Conservation (phyloP, 352 stramenopile genomes). For the Phytophthora megakarya region DNA sequence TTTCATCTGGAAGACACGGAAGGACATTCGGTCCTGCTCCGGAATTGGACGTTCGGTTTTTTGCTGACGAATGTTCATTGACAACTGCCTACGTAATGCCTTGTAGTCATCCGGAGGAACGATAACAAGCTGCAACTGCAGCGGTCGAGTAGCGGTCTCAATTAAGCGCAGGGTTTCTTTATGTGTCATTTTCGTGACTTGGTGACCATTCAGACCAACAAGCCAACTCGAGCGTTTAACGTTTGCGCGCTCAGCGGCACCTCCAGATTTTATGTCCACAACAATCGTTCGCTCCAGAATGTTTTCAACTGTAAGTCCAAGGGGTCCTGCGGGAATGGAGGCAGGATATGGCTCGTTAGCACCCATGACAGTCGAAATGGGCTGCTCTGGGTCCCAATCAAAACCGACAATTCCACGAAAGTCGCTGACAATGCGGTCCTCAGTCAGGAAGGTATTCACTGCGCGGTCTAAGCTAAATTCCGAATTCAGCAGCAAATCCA, state of each 20-base stretch:
- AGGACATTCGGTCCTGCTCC: slow-evolving; percentile 87
- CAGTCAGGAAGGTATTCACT: slow-evolving; percentile 85
- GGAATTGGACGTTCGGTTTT: slow-evolving; percentile 84
- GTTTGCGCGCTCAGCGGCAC: slow-evolving; percentile 70
- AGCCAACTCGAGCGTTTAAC: slow-evolving; percentile 89
- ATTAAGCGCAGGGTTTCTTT: slow-evolving; percentile 88
- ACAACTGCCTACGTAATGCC: slow-evolving; percentile 70
- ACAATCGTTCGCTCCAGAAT: slow-evolving; percentile 89
- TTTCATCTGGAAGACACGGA: slow-evolving; percentile 85
- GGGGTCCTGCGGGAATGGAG: slow-evolving; percentile 76
- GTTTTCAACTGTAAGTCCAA: slow-evolving; percentile 90
- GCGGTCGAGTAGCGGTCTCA: slow-evolving; percentile 68
- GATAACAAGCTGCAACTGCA: slow-evolving; percentile 76
- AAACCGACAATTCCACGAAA: slow-evolving; percentile 78
- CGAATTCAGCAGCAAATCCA: slow-evolving; percentile 73
- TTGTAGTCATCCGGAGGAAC: slow-evolving; percentile 80
- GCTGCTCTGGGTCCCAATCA: slow-evolving; percentile 63
- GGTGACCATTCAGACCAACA: slow-evolving; percentile 74
- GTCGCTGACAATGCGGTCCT: slow-evolving; percentile 77
- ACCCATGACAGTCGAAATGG: slow-evolving; percentile 53
- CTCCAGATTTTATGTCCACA: slow-evolving; percentile 86
- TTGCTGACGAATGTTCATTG: slow-evolving; percentile 85
- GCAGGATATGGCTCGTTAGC: slow-evolving; percentile 59
- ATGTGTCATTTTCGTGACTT: slow-evolving; percentile 82
- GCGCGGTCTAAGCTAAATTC: slow-evolving; percentile 83